Evolutionary conservation across 75 land plant genomes (phyloP), one percentile per base, ranked within the genome.

Genomic region (Picea sitchensis): DNA sequence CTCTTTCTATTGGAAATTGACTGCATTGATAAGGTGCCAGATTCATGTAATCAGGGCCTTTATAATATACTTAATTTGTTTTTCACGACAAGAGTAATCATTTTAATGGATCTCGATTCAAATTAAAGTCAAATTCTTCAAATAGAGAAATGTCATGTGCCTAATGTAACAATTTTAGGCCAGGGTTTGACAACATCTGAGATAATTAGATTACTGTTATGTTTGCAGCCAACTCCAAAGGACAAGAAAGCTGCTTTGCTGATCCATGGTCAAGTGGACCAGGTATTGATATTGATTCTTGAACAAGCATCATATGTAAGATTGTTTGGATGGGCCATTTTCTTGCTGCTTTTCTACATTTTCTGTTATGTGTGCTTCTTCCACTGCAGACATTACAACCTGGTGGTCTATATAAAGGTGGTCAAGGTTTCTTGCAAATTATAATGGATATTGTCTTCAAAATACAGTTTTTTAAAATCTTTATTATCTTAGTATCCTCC

Each of bases 191-290:
- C 44, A 18, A n/a, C n/a, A 32, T 17, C 9, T 41, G 9, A 32
- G 0, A 38, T 41, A 44, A 41, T 41, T 17, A 44, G 12, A 71
- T 36, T 82, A 61, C 69, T 80, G 23, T 71, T 32, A 62, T 59
- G 32, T 61, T 38, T 85, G 83, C 92, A 96, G 99, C 83, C 84
- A 79, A 96, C 99, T 58, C 99, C 99, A 8, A 96, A 96, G 97
- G 99, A 96, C 82, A 96, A 96, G 83, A 96, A 92, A 81, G 99
- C 99, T 75, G 84, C 86, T 74, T 67, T 96, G 86, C 92, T 96
- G 31, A 94, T 96, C 63, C 94, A 90, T 88, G 99, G 86, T 14
- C 86, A 75, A 57, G 96, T 95, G 41, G 98, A 95, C 82, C 89
- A 93, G 94, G 98, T 95, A 82, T 44, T 0, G 2, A 79, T 51